phyloP scores from a whole-genome alignment of 805 yeast genomes.

The Starmerella bombicola region DNA sequence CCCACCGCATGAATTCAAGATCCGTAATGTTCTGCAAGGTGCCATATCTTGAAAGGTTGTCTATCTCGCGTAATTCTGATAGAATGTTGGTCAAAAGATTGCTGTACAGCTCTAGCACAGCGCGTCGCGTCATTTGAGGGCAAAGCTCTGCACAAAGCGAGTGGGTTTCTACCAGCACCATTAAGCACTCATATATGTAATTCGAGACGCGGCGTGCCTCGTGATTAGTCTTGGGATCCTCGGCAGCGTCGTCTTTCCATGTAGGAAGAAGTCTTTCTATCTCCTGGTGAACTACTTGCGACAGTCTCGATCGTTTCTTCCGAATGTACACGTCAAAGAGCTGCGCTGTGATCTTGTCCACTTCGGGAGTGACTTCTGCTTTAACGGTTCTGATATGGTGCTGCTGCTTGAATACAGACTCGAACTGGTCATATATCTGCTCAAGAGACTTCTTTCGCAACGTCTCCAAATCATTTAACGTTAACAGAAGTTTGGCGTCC shows the following conservation, averaged over 20 bases:
- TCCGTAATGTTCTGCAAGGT: slow-evolving; percentile 43
- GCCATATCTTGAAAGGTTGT: slow-evolving; percentile 37
- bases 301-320: slow-evolving; percentile 39
- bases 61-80: slow-evolving; percentile 35
- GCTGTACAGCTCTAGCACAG: slow-evolving; percentile 37
- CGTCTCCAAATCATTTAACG: slow-evolving; percentile 43
- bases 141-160: slow-evolving; percentile 40
- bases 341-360: slow-evolving; percentile 36
- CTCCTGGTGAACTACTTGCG: slow-evolving; percentile 36
- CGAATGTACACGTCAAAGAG: slow-evolving; percentile 39
- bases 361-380: slow-evolving; percentile 30
- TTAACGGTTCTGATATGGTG: slow-evolving; percentile 1
- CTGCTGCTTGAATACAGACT: slow-evolving; percentile 8
- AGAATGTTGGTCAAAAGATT: slow-evolving; percentile 32
- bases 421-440: slow-evolving; percentile 24
- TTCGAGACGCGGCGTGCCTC: slow-evolving; percentile 22
- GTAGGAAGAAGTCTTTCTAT: slow-evolving; percentile 34
- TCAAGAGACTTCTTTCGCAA: slow-evolving; percentile 39
- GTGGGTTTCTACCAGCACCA: slow-evolving; percentile 41
- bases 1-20: slow-evolving; percentile 38
- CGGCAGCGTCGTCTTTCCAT: slow-evolving; percentile 34
- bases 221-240: background rate
- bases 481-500: slow-evolving; percentile 40
- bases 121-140: slow-evolving; percentile 34
- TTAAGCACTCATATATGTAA: slow-evolving; percentile 39